Conservation (phyloP, 768 basidiomycete genomes). For the Hypholoma fasciculare region DNA sequence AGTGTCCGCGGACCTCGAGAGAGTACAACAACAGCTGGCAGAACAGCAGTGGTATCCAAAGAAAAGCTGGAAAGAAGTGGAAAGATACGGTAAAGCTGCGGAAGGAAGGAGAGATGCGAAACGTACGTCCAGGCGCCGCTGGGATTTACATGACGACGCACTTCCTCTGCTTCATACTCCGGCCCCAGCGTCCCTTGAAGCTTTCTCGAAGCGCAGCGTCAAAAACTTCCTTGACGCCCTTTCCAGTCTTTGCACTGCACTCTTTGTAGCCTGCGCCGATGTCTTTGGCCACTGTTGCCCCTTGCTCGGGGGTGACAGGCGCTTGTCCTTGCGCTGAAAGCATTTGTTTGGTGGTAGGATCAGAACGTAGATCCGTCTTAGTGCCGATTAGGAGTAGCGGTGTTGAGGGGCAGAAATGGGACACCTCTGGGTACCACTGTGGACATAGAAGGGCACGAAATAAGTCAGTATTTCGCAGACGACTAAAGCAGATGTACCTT, state of each 20-base stretch:
- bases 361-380: slow-evolving; percentile 87
- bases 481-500: slow-evolving; percentile 54
- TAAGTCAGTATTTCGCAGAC: slow-evolving; percentile 1
- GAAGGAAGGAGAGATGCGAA: background rate
- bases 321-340: slow-evolving; percentile 85
- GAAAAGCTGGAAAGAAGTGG: slow-evolving; percentile 4
- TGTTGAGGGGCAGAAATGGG: slow-evolving; percentile 88
- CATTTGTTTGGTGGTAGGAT: slow-evolving; percentile 85
- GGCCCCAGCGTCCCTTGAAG: slow-evolving; percentile 77
- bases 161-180: slow-evolving; percentile 65
- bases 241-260: slow-evolving; percentile 92
- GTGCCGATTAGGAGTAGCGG: slow-evolving; percentile 92
- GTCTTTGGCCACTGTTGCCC: slow-evolving; percentile 81
- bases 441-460: slow-evolving; percentile 11
- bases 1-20: slow-evolving; percentile 6
- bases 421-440: slow-evolving; percentile 92
- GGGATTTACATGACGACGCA: slow-evolving; percentile 60
- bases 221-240: slow-evolving; percentile 91
- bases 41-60: slow-evolving; percentile 13
- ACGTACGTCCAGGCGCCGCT: background rate
- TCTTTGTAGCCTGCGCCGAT: slow-evolving; percentile 94
- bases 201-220: slow-evolving; percentile 86
- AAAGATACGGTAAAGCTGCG: slow-evolving; percentile 4
- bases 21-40: slow-evolving; percentile 22
- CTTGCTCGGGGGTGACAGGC: slow-evolving; percentile 83